Conservation (phyloP, 2,329 filamentous ascomycete species). For the Aureobasidium sp. region DNA sequence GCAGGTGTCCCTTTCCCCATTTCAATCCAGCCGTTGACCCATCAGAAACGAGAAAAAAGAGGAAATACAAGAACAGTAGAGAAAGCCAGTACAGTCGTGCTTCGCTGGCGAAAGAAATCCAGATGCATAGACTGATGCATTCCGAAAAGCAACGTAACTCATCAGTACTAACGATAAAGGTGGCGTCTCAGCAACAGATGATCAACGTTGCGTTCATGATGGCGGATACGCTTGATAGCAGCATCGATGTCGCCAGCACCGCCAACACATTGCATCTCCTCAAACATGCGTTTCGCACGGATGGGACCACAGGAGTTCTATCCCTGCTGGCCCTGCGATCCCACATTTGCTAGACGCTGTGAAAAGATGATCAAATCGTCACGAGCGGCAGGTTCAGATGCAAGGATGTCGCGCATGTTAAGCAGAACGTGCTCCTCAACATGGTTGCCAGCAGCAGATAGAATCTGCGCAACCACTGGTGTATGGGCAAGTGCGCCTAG, state of each 20-base stretch:
- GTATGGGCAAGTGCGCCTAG: slow-evolving; percentile 35
- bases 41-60: background rate
- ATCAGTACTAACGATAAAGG: background rate
- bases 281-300: background rate
- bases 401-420: slow-evolving; percentile 60
- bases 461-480: slow-evolving; percentile 33
- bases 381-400: slow-evolving; percentile 54
- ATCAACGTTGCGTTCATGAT: background rate
- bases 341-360: background rate
- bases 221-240: background rate
- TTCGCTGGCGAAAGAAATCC: background rate
- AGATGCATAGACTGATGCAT: background rate
- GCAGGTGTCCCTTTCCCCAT: background rate
- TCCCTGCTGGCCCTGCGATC: slow-evolving; percentile 2
- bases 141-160: background rate
- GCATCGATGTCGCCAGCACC: background rate
- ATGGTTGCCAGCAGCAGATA: slow-evolving; percentile 25
- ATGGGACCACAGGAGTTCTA: background rate
- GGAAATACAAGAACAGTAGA: background rate
- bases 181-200: background rate
- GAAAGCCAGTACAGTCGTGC: background rate
- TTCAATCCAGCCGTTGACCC: background rate
- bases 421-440: slow-evolving; percentile 53
- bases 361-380: slow-evolving; percentile 25
- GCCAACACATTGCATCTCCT: background rate